Base-by-base conservation (phyloP, 2,329 filamentous ascomycete species). In the Clonostachys rosea region DNA sequence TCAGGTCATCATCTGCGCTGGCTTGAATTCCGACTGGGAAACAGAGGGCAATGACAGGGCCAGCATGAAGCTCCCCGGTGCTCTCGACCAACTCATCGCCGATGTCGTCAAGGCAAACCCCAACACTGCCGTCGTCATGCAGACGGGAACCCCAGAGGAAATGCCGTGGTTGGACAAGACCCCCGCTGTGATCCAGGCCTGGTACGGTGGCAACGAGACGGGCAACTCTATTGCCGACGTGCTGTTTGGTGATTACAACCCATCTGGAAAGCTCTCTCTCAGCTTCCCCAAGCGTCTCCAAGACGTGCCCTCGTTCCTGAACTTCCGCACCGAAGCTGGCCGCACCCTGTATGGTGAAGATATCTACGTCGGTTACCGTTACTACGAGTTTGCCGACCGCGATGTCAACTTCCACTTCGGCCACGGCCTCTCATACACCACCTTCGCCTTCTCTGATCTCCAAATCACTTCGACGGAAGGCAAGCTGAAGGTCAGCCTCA, bases 191-290 rank as follows among this genome's bases (percentile, higher is more conserved):
- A 60, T 91, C 2, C 86, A 92, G 58, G 87, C 87, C 8, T 94
- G 88, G 87, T 94, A 91, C 58, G 87, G 88, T 50, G 89, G 89
- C n/a, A 89, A 94, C 58, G 89, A 94, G 68, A 86, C 85, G 6
- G 89, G 89, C 6, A 90, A 91, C 59, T 84, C 83, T 11, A 85
- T 95, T 51, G 87, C 86, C 0, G 88, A 92, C 54, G 76, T 92
- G 2, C 71, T 92, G 16, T 87, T 89, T 52, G 89, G 87, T 43
- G 78, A 84, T 51, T 76, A 80, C 42, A 91, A 87, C 59, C 89
- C 89, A 12, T 84, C 81, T 41, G 88, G 83, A 13, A 91, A 91
- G 62, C 73, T 91, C 2, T 85, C 87, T 0, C 71, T 91, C 18
- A 86, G 77, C 3, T 91, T 91, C 68, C 89, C 89, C 1, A 73